A percentile compares a stretch with the other conserved stretches of the same genome.
phyloP scores from a whole-genome alignment of 805 yeast species.

The Millerozyma miso region DNA sequence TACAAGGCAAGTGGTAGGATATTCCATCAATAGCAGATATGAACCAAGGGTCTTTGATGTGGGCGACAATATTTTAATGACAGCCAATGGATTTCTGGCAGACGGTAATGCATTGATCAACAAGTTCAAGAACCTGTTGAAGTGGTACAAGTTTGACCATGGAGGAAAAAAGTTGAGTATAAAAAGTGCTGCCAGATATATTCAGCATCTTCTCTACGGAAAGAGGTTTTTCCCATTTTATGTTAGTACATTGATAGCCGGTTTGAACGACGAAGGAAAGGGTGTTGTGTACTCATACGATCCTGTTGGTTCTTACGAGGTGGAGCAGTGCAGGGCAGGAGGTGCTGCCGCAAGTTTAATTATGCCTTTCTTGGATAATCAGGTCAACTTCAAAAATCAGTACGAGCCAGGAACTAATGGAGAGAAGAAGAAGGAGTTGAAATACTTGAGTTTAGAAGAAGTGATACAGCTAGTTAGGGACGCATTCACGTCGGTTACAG shows the following conservation, averaged over 20 bases:
- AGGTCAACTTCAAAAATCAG: slow-evolving; percentile 94
- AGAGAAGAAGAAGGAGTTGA: slow-evolving; percentile 52
- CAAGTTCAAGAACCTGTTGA: slow-evolving; percentile 61
- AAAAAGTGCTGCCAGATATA: slow-evolving; percentile 79
- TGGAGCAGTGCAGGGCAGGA: slow-evolving; percentile 96
- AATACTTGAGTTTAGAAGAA: slow-evolving; percentile 73
- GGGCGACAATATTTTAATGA: slow-evolving; percentile 81
- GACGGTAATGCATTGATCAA: slow-evolving; percentile 85
- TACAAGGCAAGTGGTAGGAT: slow-evolving; percentile 94
- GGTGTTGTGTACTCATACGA: slow-evolving; percentile 96
- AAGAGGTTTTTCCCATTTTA: slow-evolving; percentile 96
- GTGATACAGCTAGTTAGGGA: slow-evolving; percentile 85
- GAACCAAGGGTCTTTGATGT: slow-evolving; percentile 86
- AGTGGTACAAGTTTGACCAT: slow-evolving; percentile 93
- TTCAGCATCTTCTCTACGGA: slow-evolving; percentile 86
- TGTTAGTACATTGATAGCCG: slow-evolving; percentile 92
- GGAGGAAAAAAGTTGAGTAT: slow-evolving; percentile 62
- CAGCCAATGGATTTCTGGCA: slow-evolving; percentile 96
- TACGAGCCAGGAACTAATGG: slow-evolving; percentile 76
- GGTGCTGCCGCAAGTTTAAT: slow-evolving; percentile 96
- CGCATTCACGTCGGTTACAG: slow-evolving; percentile 94
- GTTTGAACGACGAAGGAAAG: slow-evolving; percentile 84
- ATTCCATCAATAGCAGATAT: slow-evolving; percentile 86
- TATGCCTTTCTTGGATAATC: slow-evolving; percentile 97
- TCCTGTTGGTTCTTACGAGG: slow-evolving; percentile 96